These are phyloP conservation scores for Aspergillus fumigatus DNA, from an alignment of 2,329 filamentous ascomycete genomes.

Conservation along the genomic window DNA sequence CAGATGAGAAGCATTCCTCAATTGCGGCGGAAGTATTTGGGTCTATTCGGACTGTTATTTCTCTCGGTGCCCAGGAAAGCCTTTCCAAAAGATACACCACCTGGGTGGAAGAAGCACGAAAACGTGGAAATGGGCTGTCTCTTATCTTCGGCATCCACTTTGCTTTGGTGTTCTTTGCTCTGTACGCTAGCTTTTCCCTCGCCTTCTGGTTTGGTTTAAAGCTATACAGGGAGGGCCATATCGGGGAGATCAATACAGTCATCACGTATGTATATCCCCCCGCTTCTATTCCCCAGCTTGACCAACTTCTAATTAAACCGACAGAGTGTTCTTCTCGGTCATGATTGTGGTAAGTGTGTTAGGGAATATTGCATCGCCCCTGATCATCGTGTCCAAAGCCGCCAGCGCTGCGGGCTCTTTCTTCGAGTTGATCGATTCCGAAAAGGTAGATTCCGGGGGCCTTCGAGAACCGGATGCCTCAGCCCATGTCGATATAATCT, in stretches of 20 bases:
- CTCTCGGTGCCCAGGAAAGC: constrained; percentile 39
- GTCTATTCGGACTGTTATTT: constrained; percentile 43
- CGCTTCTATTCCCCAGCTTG: not conserved
- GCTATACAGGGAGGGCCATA: constrained; percentile 30
- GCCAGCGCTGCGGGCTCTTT: constrained; percentile 28
- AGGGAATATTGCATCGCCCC: constrained; percentile 26
- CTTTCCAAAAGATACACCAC: constrained; percentile 33
- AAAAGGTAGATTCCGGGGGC: constrained; percentile 26
- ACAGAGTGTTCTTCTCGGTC: constrained; percentile 16
- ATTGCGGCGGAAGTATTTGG: constrained; percentile 41
- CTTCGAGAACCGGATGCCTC: constrained; percentile 49
- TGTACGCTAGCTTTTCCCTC: constrained; percentile 33
- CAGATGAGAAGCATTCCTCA: constrained; percentile 33
- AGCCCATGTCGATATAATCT: constrained; percentile 52
- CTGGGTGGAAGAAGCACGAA: constrained; percentile 36
- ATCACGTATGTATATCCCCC: constrained; percentile 25
- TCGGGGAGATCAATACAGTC: constrained; percentile 32
- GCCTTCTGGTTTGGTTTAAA: constrained; percentile 38
- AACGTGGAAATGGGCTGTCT: constrained; percentile 26
- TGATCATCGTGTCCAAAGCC: constrained; percentile 35
- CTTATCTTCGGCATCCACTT: constrained; percentile 29
- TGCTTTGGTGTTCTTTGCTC: constrained; percentile 31
- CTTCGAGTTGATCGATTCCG: constrained; percentile 30
- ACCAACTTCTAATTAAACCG: not conserved
- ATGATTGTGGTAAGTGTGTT: constrained; percentile 23